Evolutionary conservation across 768 basidiomycete genomes (phyloP).

Genomic region (Hortiboletus flavorubellus): DNA sequence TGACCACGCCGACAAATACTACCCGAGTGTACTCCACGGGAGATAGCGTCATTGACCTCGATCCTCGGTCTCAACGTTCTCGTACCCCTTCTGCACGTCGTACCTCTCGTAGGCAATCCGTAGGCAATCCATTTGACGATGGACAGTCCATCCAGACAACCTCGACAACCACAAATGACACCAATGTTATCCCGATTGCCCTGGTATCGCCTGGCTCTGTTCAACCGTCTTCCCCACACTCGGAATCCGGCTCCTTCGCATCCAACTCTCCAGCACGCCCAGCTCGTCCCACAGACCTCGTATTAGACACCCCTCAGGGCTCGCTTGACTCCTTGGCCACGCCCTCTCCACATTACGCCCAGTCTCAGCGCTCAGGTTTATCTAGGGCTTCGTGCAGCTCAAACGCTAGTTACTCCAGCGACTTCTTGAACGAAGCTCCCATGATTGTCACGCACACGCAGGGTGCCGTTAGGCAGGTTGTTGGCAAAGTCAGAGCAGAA

Average conservation of each 20-base stretch:
- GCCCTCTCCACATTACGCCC: slow-evolving; percentile 36
- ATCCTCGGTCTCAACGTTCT: slow-evolving; percentile 45
- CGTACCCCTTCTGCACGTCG: slow-evolving; percentile 9
- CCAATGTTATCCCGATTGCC: slow-evolving; percentile 86
- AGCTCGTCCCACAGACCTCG: slow-evolving; percentile 54
- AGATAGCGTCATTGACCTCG: slow-evolving; percentile 56
- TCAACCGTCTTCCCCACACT: slow-evolving; percentile 31
- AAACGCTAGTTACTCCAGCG: slow-evolving; percentile 70
- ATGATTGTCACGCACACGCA: slow-evolving; percentile 74
- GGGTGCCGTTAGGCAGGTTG: slow-evolving; percentile 61
- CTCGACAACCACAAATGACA: slow-evolving; percentile 67
- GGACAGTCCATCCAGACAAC: slow-evolving; percentile 75
- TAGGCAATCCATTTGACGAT: slow-evolving; percentile 73
- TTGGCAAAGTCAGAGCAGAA: slow-evolving; percentile 76
- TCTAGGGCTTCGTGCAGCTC: slow-evolving; percentile 72
- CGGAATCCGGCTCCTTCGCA: slow-evolving; percentile 24
- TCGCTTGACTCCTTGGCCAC: slow-evolving; percentile 47
- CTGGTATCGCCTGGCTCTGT: slow-evolving; percentile 61
- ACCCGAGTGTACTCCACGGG: slow-evolving; percentile 50
- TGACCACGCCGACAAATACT: slow-evolving; percentile 24
- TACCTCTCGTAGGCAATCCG: slow-evolving; percentile 21
- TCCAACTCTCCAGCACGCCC: slow-evolving; percentile 50
- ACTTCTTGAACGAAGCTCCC: slow-evolving; percentile 76
- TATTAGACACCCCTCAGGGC: slow-evolving; percentile 60
- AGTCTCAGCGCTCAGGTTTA: slow-evolving; percentile 52